Evolutionary conservation across 805 yeast genomes (phyloP).

Genomic region (Lipomyces kockii): DNA sequence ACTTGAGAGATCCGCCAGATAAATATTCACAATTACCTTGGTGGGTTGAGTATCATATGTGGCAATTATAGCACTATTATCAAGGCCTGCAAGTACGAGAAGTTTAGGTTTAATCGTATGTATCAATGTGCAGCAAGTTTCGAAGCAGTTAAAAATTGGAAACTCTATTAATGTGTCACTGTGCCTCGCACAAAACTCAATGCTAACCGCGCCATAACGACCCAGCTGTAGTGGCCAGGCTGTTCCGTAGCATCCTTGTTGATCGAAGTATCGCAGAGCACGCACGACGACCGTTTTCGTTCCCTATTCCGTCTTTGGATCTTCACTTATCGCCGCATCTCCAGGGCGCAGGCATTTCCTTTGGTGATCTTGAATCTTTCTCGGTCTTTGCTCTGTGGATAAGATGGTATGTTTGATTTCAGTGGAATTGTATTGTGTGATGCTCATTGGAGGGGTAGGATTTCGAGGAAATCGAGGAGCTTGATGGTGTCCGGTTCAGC

Average conservation of each 20-base stretch:
- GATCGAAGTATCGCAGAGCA: not conserved
- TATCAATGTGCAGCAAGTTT: not conserved
- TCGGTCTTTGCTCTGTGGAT: not conserved
- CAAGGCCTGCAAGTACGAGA: not conserved
- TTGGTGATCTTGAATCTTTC: not conserved
- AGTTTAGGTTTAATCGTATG: not conserved
- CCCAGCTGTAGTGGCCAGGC: not conserved
- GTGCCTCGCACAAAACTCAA: not conserved
- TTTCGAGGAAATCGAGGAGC: constrained; percentile 64
- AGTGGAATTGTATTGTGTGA: not conserved
- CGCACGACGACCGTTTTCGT: not conserved
- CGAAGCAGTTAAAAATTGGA: not conserved
- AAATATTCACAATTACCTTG: no score
- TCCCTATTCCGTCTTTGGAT: not conserved
- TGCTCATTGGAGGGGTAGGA: constrained; percentile 43
- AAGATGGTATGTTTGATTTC: not conserved
- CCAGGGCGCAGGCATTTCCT: not conserved
- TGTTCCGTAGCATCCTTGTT: not conserved
- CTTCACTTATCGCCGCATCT: not conserved
- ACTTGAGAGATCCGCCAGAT: no score
- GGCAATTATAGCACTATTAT: no score
- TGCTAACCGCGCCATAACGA: not conserved
- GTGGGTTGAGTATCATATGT: no score
- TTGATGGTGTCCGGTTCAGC: constrained; percentile 70
- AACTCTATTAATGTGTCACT: not conserved